Evolutionary conservation across 2,329 filamentous ascomycete genomes (phyloP), one percentile per base, ranked within the genome.

Genomic region (Davidsoniella eucalypti): DNA sequence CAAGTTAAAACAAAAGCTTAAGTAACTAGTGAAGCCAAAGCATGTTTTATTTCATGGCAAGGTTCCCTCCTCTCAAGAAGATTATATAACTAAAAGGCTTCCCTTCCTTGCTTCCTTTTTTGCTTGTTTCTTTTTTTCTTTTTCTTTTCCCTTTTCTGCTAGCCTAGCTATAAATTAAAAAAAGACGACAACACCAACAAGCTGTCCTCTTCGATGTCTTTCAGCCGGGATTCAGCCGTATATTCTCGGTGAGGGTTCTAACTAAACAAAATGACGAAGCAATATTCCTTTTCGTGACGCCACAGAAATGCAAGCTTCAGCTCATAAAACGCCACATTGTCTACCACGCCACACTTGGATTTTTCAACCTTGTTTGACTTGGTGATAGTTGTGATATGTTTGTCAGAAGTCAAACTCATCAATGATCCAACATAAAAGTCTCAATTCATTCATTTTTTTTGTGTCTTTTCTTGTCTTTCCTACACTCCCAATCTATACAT

Each of bases 141-240:
- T 33, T 23, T 5, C 21, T 23, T 23, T 23, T 23, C 21, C 21
- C 21, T 23, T 23, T 23, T 23, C 21, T 5, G 18, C 18, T 18
- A 18, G 18, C 18, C n/a, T n/a, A n/a, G n/a, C n/a, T n/a, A n/a
- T n/a, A n/a, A n/a, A n/a, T n/a, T n/a, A n/a, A n/a, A 23, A 23
- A 23, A 23, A 23, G 21, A 23, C 21, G 21, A 23, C 18, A 18
- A 49, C 47, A 43, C 48, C 48, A 50, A 50, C 45, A 48, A 50
- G 50, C 50, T 51, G 50, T 51, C 50, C 50, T 47, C 44, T 51
- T 51, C 44, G 39, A 6, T 12, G 14, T 18, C 40, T 42, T 53
- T 9, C 21, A 37, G 45, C 47, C 49, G 48, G 39, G 29, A 41
- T 50, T 49, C 37, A 47, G 26, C 51, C 46, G 42, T 16, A 8